A percentile compares a stretch with the other conserved stretches of the same genome.
Conservation (phyloP, 2,329 filamentous ascomycete species). For the Colletotrichum sp. region DNA sequence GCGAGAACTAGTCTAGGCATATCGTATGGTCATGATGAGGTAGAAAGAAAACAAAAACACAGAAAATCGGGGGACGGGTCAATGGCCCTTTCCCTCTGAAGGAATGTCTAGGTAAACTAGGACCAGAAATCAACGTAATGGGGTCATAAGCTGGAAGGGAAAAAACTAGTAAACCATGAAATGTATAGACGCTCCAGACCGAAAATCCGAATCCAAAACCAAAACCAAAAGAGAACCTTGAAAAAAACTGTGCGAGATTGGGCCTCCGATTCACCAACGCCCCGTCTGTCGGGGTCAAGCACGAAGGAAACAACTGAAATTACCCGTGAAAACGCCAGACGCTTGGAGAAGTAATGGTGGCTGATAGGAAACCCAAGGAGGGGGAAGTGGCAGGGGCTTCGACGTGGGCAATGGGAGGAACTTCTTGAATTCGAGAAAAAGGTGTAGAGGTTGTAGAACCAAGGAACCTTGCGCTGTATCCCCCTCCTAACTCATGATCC, state of each 20-base stretch:
- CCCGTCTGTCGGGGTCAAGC: not conserved
- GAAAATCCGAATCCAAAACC: not conserved
- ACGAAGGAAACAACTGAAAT: not conserved
- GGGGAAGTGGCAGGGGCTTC: not conserved
- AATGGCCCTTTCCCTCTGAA: not conserved
- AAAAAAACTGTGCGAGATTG: not conserved
- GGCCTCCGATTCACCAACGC: not conserved
- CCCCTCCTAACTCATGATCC: not conserved
- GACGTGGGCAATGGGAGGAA: conserved; percentile 3
- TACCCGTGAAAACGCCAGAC: not conserved
- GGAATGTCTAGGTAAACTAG: not conserved
- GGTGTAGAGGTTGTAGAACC: conserved; percentile 6
- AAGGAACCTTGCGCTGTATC: not conserved
- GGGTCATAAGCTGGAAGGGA: not conserved
- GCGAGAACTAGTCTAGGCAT: not conserved
- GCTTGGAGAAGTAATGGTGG: not conserved
- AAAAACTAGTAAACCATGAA: not conserved
- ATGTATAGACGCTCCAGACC: not conserved
- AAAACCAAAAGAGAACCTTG: not conserved
- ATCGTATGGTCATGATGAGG: not conserved
- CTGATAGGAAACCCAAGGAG: not conserved
- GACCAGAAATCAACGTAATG: not conserved
- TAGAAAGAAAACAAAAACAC: not conserved
- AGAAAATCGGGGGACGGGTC: not conserved
- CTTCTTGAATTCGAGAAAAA: conserved; percentile 20